Percentiles rank a stretch among this genome's conserved stretches.
Evolutionary conservation across 1,139 yeast genomes (phyloP).

Genomic region (Saccharomyces hybrid): DNA sequence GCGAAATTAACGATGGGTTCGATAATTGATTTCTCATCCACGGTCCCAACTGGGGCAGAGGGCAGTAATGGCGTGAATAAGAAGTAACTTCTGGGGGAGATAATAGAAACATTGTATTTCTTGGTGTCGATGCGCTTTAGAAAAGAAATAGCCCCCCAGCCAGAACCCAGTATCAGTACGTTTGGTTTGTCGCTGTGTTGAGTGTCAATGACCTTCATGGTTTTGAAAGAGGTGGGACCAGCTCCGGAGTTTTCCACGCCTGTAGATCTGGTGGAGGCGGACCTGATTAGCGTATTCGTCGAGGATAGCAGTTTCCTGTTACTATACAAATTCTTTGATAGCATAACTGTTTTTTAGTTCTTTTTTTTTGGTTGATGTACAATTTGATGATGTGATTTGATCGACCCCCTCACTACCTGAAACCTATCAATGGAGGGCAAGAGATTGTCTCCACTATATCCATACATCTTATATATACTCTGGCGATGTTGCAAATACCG

Average conservation of each 20-base stretch:
- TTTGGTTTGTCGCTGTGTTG: conserved; percentile 32
- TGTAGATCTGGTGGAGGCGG: conserved; percentile 2
- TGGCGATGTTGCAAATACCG: conserved; percentile 1
- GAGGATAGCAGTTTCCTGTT: not conserved
- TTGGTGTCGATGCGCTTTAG: conserved; percentile 82
- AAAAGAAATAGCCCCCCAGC: conserved; percentile 88
- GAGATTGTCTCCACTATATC: not conserved
- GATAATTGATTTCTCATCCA: conserved; percentile 84
- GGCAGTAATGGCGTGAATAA: conserved; percentile 91
- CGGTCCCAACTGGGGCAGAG: conserved; percentile 89
- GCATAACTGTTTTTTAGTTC: not conserved
- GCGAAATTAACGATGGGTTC: conserved; percentile 80
- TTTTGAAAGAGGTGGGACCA: conserved; percentile 36
- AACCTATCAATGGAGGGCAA: not conserved
- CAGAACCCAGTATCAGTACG: conserved; percentile 77
- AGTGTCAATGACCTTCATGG: conserved; percentile 33
- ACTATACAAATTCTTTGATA: not conserved
- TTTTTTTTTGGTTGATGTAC: not conserved
- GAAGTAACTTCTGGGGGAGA: conserved; percentile 92
- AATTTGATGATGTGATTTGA: not conserved
- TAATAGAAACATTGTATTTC: conserved; percentile 79
- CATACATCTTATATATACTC: not conserved
- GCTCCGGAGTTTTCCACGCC: conserved; percentile 17
- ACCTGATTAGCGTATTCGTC: not conserved
- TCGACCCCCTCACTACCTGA: not conserved